Conservation (phyloP, 2,329 filamentous ascomycete species). For the Akanthomyces uredinophilus region DNA sequence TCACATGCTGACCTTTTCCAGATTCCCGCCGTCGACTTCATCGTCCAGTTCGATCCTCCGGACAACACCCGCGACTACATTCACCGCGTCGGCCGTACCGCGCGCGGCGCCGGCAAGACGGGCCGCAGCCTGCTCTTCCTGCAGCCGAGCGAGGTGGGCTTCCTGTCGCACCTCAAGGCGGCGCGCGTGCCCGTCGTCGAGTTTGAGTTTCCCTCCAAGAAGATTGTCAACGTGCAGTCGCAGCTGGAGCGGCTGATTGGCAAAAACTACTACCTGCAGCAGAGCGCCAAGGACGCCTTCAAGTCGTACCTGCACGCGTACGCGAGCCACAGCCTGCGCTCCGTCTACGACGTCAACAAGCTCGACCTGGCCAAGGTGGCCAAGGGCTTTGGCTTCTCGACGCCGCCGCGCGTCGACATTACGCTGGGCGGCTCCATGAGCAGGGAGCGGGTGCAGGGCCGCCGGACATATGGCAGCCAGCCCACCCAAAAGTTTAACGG, state of each 20-base stretch:
- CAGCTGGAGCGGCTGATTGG: constrained; percentile 91
- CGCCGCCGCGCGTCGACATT: constrained; percentile 78
- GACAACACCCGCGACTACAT: constrained; percentile 90
- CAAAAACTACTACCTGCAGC: constrained; percentile 96
- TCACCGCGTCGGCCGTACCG: constrained; percentile 92
- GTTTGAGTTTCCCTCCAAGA: constrained; percentile 89
- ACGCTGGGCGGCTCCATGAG: constrained; percentile 75
- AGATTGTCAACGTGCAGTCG: constrained; percentile 84
- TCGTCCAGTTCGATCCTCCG: constrained; percentile 91
- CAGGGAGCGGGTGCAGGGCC: constrained; percentile 59
- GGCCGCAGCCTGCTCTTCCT: constrained; percentile 90
- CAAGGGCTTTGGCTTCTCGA: constrained; percentile 75
- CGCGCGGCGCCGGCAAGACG: constrained; percentile 75
- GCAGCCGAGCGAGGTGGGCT: constrained; percentile 86
- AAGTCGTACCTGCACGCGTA: constrained; percentile 93
- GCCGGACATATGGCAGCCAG: constrained; percentile 72
- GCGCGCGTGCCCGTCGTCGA: constrained; percentile 91
- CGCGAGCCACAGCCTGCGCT: constrained; percentile 60
- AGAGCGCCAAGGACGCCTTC: constrained; percentile 73
- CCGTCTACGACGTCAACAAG: constrained; percentile 73
- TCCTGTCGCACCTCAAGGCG: constrained; percentile 85
- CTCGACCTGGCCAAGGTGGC: constrained; percentile 79
- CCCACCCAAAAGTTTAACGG: constrained; percentile 50
- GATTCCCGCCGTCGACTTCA: constrained; percentile 94
- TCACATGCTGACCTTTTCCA: constrained; percentile 23